phyloP scores from a whole-genome alignment of 257 asterid genomes.

The Solanum ossicruentum region DNA sequence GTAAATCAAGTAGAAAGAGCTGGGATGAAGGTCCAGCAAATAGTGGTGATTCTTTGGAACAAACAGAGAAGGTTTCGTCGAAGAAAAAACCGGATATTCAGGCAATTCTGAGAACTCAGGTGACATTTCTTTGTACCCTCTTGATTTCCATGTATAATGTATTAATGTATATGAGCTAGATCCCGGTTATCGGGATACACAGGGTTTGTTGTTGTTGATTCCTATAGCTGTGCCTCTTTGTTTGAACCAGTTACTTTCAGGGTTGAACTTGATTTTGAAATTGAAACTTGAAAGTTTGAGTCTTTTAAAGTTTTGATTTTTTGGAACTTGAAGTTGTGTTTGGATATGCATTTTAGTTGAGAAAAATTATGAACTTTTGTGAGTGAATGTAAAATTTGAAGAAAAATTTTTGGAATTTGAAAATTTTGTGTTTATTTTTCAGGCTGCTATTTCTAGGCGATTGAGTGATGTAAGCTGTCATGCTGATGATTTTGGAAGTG shows the following conservation, averaged over 20 bases:
- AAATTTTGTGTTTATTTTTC: not conserved
- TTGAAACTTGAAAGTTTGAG: no score
- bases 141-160: not conserved
- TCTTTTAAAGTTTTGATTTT: no score
- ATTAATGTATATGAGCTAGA: not conserved
- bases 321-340: not conserved
- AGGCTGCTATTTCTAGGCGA: slow-evolving; percentile 97
- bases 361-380: not conserved
- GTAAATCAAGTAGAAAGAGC: slow-evolving; percentile 58
- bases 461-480: slow-evolving; percentile 70
- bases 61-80: slow-evolving; percentile 28
- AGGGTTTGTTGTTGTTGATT: no score
- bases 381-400: not conserved
- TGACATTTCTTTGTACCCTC: not conserved
- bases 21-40: slow-evolving; percentile 68
- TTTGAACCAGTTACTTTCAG: not conserved
- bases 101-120: slow-evolving; percentile 95
- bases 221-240: not conserved
- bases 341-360: not conserved
- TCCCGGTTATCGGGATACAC: no score
- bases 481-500: slow-evolving; percentile 17
- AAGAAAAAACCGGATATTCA: slow-evolving; percentile 57
- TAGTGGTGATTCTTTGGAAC: slow-evolving; percentile 36
- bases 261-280: not conserved
- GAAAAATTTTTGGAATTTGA: not conserved